Base-by-base conservation (phyloP, 169 alveolate species). In the Plasmodium billcollinsi region DNA sequence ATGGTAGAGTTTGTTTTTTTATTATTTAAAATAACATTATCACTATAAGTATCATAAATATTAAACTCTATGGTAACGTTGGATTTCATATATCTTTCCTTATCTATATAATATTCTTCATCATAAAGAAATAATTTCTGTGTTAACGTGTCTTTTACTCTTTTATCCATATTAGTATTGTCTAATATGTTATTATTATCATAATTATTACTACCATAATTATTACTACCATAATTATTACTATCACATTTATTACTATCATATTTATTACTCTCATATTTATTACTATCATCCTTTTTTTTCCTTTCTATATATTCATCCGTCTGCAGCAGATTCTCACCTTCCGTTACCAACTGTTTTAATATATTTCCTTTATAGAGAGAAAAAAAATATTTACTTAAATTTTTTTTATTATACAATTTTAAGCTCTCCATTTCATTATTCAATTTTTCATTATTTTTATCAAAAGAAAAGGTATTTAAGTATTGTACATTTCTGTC, bases 61-160 rank as follows among this genome's bases (percentile, higher is more conserved):
- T 86, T 86, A 45, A 86, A 86, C n/a, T 86, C 92, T 8, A 86
- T 9, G 2, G 92, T 86, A n/a, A 86, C 92, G 50, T 86, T 86
- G 14, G 92, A 86, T 66, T 62, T 49, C 69, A 86, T 15, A 54
- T 86, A 86, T 20, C 92, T 65, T 3, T 86, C 21, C 18, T 18
- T 61, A 54, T 86, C 92, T 8, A 86, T 65, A 20, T 86, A 86
- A 20, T 49, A 24, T 39, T 86, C 70, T 43, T 24, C 63, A 49
- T 86, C 92, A 7, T 50, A 61, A 26, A 47, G 21, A 15, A 86
- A 72, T 43, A 86, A 20, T 20, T 73, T 56, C 26, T 86, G 45
- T 8, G 76, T 47, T 49, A 61, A 7, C 3, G 33, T 15, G 14
- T 39, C 14, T 26, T 45, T 24, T 43, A 69, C 62, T n/a, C 43